Evolutionary conservation across 2,329 filamentous ascomycete species (phyloP), one percentile per base, ranked within the genome.

Genomic region (Calonectria pauciramosa): DNA sequence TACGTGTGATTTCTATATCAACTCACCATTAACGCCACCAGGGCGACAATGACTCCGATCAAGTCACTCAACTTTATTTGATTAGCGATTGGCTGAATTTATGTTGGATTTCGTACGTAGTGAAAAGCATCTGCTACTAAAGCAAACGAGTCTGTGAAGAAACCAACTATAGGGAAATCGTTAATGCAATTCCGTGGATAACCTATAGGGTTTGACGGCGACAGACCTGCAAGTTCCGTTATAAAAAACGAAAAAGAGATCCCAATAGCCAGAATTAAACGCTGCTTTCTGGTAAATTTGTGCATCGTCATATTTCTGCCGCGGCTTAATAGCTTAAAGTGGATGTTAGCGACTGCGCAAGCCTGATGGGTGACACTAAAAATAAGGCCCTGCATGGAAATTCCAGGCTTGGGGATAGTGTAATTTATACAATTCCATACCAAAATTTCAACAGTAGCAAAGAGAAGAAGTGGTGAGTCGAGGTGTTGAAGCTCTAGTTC

Each of bases 91-190:
- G 11, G 9, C 26, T 44, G 18, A 2, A 7, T 0, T 11, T 34
- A 10, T 6, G 8, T 6, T 26, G 14, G 1, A 41, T n/a, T 44
- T 81, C 90, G 75, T 85, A 94, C 93, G 81, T 95, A 95, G 82
- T 96, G 94, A 79, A 96, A 95, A 1, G 94, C 93, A 87, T 96
- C 94, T 34, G 94, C 94, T 32, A 96, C 87, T 3, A 96, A 87
- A 0, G 93, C 93, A 14, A 96, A 87, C 0, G 94, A 95, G 68
- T 88, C 88, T 1, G 94, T 95, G 74, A 91, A 92, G 79, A 94
- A 93, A 2, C 93, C 93, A 73, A 93, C 91, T 91, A 30, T 32
- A 4, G 16, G 23, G 23, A 75, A 64, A 56, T 34, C 26, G 51
- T 76, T 34, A 75, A n/a, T 30, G 18, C 30, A 54, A 13, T 51